These are phyloP conservation scores for Crucibulum laeve DNA, from an alignment of 768 basidiomycete species.

Conservation along the genomic window DNA sequence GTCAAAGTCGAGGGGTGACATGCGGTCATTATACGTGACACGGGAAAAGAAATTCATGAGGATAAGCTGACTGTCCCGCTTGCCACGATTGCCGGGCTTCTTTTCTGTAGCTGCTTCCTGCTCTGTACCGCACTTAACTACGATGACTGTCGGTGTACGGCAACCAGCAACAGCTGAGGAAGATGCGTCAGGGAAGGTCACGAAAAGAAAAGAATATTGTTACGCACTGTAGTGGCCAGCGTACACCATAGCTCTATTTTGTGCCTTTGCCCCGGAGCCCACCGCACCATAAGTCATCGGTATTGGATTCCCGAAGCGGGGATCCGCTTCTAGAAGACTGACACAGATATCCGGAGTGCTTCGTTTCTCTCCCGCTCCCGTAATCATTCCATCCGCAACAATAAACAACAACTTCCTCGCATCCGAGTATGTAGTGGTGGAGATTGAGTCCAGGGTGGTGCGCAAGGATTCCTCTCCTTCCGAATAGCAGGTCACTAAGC, in stretches of 20 bases:
- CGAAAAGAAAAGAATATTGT: conserved; percentile 1
- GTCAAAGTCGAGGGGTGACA: conserved; percentile 97
- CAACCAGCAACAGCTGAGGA: conserved; percentile 71
- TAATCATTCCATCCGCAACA: conserved; percentile 98
- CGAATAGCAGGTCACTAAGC: conserved; percentile 96
- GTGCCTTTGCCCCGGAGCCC: conserved; percentile 81
- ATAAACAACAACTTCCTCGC: conserved; percentile 88
- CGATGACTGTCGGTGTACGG: conserved; percentile 88
- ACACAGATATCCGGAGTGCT: conserved; percentile 98
- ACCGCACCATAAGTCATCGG: conserved; percentile 94
- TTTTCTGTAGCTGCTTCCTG: conserved; percentile 75
- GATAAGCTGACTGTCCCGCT: conserved; percentile 97
- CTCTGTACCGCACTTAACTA: conserved; percentile 97
- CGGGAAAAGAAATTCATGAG: conserved; percentile 99
- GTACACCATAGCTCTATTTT: conserved; percentile 97
- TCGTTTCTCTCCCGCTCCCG: conserved; percentile 91
- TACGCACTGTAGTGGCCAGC: conserved; percentile 97
- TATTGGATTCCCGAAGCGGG: conserved; percentile 91
- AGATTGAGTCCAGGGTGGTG: conserved; percentile 91
- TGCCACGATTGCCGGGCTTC: conserved; percentile 97
- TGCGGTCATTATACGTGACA: conserved; percentile 98
- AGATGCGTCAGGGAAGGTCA: conserved; percentile 6
- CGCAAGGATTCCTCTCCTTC: conserved; percentile 93
- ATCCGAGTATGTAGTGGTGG: conserved; percentile 87
- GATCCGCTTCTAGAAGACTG: conserved; percentile 84